Conservation (phyloP, 2,329 filamentous ascomycete species). For the Hypocrella siamensis region DNA sequence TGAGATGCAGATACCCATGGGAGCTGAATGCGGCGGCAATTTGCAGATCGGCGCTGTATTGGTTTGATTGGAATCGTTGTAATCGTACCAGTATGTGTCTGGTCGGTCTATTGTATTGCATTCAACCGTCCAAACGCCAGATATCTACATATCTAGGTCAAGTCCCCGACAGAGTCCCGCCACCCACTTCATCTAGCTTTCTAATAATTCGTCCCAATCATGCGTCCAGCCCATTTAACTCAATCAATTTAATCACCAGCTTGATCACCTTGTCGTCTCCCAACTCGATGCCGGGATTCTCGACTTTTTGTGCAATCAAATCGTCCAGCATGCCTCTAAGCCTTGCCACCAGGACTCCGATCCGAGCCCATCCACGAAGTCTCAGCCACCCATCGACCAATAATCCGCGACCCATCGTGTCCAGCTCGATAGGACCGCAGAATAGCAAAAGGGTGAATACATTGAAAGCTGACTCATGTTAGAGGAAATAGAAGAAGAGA, state of each 20-base stretch:
- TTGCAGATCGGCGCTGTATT: no score
- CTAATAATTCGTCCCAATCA: no score
- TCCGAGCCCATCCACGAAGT: constrained; percentile 81
- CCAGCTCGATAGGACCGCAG: constrained; percentile 67
- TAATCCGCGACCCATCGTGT: constrained; percentile 74
- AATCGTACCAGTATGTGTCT: no score
- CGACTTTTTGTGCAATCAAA: constrained; percentile 65
- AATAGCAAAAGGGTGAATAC: constrained; percentile 80
- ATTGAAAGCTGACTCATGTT: constrained; percentile 51
- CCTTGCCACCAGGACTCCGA: constrained; percentile 76
- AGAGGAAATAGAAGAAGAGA: background rate
- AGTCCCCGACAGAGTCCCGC: no score
- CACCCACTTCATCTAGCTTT: no score
- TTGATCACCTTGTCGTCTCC: constrained; percentile 53
- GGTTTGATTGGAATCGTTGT: no score
- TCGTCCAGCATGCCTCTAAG: constrained; percentile 77
- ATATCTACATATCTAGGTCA: no score
- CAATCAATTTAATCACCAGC: constrained; percentile 65
- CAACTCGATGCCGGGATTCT: constrained; percentile 50
- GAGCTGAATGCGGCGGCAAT: no score
- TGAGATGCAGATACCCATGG: no score
- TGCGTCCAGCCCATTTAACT: constrained; percentile 74
- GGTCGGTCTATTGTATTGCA: no score
- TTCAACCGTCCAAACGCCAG: no score
- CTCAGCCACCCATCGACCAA: constrained; percentile 83